A percentile compares a stretch with the other conserved stretches of the same genome.
These are phyloP conservation scores for Vitis rotundifolia DNA, from an alignment of 164 flowering plant species.

Conservation along the genomic window DNA sequence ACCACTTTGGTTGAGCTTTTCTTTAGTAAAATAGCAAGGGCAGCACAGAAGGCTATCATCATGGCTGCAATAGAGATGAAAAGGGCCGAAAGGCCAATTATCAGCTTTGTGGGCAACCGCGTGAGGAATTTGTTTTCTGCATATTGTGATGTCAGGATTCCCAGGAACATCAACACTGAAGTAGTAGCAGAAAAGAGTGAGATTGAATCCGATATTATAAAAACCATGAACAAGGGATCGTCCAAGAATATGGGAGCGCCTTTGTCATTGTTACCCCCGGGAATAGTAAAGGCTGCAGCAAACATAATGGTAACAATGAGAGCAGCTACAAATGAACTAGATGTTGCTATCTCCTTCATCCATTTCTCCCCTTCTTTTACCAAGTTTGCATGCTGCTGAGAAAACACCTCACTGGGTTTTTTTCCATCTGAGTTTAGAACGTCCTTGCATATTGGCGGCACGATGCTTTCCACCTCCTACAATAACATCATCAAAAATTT, in stretches of 20 bases:
- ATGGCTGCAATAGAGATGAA: constrained; percentile 23
- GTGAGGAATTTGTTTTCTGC: constrained; percentile 21
- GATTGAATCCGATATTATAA: constrained; percentile 12
- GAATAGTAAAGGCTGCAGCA: constrained; percentile 20
- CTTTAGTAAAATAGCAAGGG: constrained; percentile 13
- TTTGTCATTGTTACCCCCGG: constrained; percentile 17
- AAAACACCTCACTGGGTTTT: constrained; percentile 28
- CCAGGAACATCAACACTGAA: constrained; percentile 20
- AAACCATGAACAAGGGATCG: background rate
- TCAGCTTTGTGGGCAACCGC: constrained; percentile 17
- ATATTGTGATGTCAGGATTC: constrained; percentile 26
- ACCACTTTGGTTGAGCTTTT: background rate
- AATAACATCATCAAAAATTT: background rate
- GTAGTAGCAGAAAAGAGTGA: constrained; percentile 22
- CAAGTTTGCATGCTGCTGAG: constrained; percentile 17
- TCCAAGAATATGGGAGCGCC: constrained; percentile 8
- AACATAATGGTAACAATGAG: constrained; percentile 28
- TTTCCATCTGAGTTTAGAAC: background rate
- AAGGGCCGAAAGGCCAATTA: constrained; percentile 19
- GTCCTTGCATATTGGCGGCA: constrained; percentile 11
- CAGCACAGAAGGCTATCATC: constrained; percentile 27
- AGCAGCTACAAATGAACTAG: constrained; percentile 19
- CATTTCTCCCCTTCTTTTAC: constrained; percentile 17
- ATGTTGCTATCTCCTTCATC: constrained; percentile 19
- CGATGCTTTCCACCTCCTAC: constrained; percentile 32